Evolutionary conservation across 306 rosid species (phyloP).

Genomic region (Styphnolobium japonicum): DNA sequence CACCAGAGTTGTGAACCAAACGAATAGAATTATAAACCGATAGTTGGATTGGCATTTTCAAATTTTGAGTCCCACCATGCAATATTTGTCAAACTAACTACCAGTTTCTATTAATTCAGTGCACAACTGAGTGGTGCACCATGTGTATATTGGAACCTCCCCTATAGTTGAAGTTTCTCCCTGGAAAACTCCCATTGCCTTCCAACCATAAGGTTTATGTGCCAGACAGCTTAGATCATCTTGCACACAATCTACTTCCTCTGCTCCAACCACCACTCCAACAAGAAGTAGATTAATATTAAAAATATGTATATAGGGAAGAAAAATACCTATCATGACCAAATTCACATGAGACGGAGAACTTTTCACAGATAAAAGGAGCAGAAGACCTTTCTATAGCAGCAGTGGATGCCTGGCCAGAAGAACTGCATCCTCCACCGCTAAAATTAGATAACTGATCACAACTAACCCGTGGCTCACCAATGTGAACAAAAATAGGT

Average conservation of each 20-base stretch:
- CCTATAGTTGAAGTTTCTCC: slow-evolving; percentile 9
- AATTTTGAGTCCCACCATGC: neutral
- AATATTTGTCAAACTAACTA: slow-evolving; percentile 7
- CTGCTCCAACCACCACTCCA: slow-evolving; percentile 15
- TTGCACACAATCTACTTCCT: slow-evolving; percentile 10
- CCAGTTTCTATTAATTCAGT: neutral
- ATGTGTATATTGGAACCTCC: neutral
- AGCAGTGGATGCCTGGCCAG: slow-evolving; percentile 52
- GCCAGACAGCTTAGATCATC: slow-evolving; percentile 18
- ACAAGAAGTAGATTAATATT: neutral
- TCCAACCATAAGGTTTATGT: slow-evolving; percentile 2
- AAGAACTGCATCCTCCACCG: slow-evolving; percentile 57
- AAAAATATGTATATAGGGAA: slow-evolving; percentile 21
- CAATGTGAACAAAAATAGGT: slow-evolving; percentile 70
- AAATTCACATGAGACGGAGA: slow-evolving; percentile 78
- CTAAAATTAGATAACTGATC: slow-evolving; percentile 65
- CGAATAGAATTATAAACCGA: slow-evolving; percentile 5
- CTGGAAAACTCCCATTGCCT: neutral
- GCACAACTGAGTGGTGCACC: slow-evolving; percentile 4
- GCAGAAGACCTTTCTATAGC: slow-evolving; percentile 63
- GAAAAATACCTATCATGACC: slow-evolving; percentile 85
- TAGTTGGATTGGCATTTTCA: slow-evolving; percentile 5
- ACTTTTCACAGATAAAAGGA: slow-evolving; percentile 71
- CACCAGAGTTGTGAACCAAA: slow-evolving; percentile 18
- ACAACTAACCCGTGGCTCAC: slow-evolving; percentile 67